A percentile compares a stretch with the other conserved stretches of the same genome.
These are phyloP conservation scores for Podosphaera xanthii DNA, from an alignment of 2,329 filamentous ascomycete species.

Conservation along the genomic window DNA sequence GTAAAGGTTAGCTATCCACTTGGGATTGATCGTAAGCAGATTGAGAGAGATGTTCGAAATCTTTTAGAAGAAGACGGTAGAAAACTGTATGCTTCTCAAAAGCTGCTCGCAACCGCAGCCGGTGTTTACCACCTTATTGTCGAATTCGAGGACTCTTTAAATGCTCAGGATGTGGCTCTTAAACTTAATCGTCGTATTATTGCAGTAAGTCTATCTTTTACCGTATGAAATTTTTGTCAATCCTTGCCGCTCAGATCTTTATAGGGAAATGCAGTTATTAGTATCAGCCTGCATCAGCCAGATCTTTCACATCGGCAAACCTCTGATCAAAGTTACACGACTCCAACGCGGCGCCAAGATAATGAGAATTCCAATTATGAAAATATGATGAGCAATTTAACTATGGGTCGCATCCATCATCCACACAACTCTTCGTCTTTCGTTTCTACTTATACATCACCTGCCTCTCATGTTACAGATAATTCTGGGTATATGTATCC, in stretches of 20 bases:
- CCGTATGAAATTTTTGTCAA: neutral
- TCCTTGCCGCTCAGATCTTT: neutral
- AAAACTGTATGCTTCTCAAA: slow-evolving; percentile 28
- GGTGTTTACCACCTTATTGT: slow-evolving; percentile 1
- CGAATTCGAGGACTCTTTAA: slow-evolving; percentile 3
- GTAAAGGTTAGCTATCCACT: slow-evolving; percentile 22
- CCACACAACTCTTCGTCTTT: neutral
- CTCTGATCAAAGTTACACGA: neutral
- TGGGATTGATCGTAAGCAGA: slow-evolving; percentile 3
- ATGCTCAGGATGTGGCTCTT: neutral
- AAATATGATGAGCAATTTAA: neutral
- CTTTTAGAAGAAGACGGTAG: slow-evolving; percentile 24
- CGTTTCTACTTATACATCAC: neutral
- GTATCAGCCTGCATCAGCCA: neutral
- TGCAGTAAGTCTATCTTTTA: neutral
- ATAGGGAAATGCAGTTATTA: neutral
- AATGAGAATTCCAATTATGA: neutral
- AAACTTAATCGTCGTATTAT: neutral
- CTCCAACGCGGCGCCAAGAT: neutral
- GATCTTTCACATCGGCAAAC: neutral
- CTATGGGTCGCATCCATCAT: neutral
- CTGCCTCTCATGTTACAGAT: neutral
- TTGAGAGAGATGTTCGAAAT: slow-evolving; percentile 19
- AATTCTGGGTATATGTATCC: slow-evolving; percentile 1
- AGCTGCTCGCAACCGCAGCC: neutral